These are phyloP conservation scores for Quercus berberidifolia DNA, from an alignment of 306 rosid species.

Conservation along the genomic window DNA sequence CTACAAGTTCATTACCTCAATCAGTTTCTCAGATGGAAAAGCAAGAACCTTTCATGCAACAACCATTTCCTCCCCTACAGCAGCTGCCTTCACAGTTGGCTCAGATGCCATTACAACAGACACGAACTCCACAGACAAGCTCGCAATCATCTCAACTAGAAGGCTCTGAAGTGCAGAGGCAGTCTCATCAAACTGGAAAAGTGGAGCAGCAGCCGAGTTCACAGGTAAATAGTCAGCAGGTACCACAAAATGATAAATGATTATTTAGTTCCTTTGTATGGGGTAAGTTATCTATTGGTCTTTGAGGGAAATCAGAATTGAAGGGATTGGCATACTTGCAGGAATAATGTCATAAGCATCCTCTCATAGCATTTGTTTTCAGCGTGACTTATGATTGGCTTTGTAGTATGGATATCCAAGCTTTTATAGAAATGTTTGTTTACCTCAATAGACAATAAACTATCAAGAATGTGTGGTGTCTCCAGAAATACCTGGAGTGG, in stretches of 20 bases:
- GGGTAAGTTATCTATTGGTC: conserved; percentile 12
- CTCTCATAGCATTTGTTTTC: conserved; percentile 4
- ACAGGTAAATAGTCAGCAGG: conserved; percentile 53
- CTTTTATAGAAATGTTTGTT: neutral
- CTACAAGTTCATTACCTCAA: conserved; percentile 46
- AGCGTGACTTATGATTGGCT: neutral
- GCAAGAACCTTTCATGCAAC: conserved; percentile 58
- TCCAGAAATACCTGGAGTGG: neutral
- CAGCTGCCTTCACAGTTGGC: conserved; percentile 42
- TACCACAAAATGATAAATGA: conserved; percentile 18
- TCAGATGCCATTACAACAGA: conserved; percentile 40
- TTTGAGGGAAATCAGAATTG: conserved; percentile 10
- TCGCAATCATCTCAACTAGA: conserved; percentile 43
- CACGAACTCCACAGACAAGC: conserved; percentile 37
- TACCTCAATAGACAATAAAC: conserved; percentile 1
- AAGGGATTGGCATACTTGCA: conserved; percentile 6
- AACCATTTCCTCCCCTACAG: conserved; percentile 41
- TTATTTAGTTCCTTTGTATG: conserved; percentile 16
- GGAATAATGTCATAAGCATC: neutral
- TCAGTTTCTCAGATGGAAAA: conserved; percentile 46
- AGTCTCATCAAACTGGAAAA: conserved; percentile 35
- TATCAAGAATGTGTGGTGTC: conserved; percentile 10
- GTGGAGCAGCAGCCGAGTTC: conserved; percentile 54
- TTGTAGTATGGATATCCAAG: conserved; percentile 2
- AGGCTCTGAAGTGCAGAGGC: conserved; percentile 50